Base-by-base conservation (phyloP, 495 filamentous ascomycete species). In the Bacidia rubella region DNA sequence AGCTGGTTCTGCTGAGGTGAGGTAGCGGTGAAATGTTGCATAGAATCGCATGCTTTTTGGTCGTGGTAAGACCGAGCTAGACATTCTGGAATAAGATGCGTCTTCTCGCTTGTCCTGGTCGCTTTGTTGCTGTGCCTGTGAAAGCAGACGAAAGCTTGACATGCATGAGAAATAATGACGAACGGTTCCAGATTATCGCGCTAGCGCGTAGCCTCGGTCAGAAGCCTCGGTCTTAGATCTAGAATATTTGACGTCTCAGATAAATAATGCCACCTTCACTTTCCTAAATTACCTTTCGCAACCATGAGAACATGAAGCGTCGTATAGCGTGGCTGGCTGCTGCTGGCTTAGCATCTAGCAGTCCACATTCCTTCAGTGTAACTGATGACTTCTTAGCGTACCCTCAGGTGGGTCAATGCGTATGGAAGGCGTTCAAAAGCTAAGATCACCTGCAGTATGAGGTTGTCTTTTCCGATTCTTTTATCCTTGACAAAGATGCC, bases 361-460 rank as follows among this genome's bases (percentile, higher is more conserved):
- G 65, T 53, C 78, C 74, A 54, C 72, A 72, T 60, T 68, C 76
- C 24, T 90, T 89, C 68, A 87, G 79, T 60, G 83, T 95, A 27
- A 80, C 93, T 60, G 90, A 97, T 62, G 92, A 98, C 65, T 65
- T 98, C 10, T 73, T 95, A 32, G 90, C 92, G 20, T 87, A 84
- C 71, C 92, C 92, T 23, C 92, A 96, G 72, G 88, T 93, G 68
- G 48, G 45, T 20, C 25, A 1, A 4, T 12, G 11, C 39, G n/a
- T 24, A 1, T 22, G 5, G 11, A n/a, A 27, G 11, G 11, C 15
- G 2, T 11, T 19, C 19, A 0, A n/a, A 47, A 26, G 20, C 41
- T 20, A 61, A 63, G 52, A 64, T 51, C 27, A 20, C 19, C n/a
- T 38, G 4, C 54, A 95, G 83, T 97, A 83, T 62, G 83, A 94